These are phyloP conservation scores for Penicillium psychrosexuale DNA, from an alignment of 2,329 filamentous ascomycete species.

Conservation along the genomic window DNA sequence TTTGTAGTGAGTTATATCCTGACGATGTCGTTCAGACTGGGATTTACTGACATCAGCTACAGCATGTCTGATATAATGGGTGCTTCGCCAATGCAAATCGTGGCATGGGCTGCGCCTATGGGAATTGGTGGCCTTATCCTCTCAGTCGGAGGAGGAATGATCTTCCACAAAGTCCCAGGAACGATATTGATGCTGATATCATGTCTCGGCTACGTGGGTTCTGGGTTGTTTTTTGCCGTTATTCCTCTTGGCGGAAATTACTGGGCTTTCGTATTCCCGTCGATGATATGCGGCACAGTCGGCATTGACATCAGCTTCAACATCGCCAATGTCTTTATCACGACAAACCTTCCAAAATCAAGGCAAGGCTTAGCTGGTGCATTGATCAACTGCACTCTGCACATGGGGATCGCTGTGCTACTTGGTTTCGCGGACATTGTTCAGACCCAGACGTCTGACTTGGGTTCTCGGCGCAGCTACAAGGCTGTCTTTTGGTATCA, in stretches of 20 bases:
- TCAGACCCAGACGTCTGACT: constrained; percentile 47
- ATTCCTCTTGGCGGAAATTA: constrained; percentile 58
- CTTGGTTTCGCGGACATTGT: constrained; percentile 67
- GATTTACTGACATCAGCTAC: background rate
- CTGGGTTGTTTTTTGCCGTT: constrained; percentile 62
- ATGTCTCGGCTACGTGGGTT: constrained; percentile 56
- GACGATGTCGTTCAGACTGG: too few relatives aligned
- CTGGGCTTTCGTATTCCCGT: constrained; percentile 72
- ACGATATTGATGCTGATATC: constrained; percentile 62
- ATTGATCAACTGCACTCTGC: constrained; percentile 66
- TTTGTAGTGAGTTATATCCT: constrained; percentile 54
- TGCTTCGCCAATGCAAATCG: constrained; percentile 59
- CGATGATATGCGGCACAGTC: constrained; percentile 61
- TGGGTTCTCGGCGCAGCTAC: constrained; percentile 55
- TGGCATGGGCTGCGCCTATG: constrained; percentile 67
- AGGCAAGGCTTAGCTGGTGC: constrained; percentile 70
- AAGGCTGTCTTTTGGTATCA: constrained; percentile 65
- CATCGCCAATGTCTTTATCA: constrained; percentile 73
- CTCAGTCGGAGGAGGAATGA: constrained; percentile 59
- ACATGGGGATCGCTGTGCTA: constrained; percentile 69
- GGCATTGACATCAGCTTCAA: constrained; percentile 75
- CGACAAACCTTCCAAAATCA: constrained; percentile 63
- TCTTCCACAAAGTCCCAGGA: constrained; percentile 65
- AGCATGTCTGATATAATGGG: constrained; percentile 61
- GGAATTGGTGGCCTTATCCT: constrained; percentile 66